These are phyloP conservation scores for Rhizopus delemar DNA, from an alignment of 371 early-diverging fungal species.

Conservation along the genomic window DNA sequence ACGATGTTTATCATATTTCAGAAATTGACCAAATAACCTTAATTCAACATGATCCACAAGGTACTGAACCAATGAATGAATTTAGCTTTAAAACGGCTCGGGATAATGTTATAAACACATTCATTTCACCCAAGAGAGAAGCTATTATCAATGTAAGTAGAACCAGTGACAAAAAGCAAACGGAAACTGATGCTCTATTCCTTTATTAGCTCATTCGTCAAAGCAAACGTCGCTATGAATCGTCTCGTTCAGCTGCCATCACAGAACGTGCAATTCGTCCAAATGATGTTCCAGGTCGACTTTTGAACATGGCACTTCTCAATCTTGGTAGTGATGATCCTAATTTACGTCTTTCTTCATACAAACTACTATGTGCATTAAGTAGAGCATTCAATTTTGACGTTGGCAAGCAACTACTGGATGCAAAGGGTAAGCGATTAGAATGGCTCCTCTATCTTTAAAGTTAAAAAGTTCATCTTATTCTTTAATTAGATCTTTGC, in stretches of 20 bases:
- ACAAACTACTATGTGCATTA: conserved; percentile 81
- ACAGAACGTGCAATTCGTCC: conserved; percentile 76
- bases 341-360: conserved; percentile 75
- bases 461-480: background rate
- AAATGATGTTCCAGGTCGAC: conserved; percentile 84
- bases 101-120: conserved; percentile 54
- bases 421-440: conserved; percentile 61
- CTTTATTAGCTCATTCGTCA: conserved; percentile 52
- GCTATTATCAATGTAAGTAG: conserved; percentile 56
- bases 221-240: conserved; percentile 67
- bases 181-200: background rate
- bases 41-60: conserved; percentile 33
- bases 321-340: conserved; percentile 82
- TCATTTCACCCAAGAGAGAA: conserved; percentile 72
- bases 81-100: conserved; percentile 71
- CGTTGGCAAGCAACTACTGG: conserved; percentile 74
- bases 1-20: conserved; percentile 84
- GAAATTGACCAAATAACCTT: conserved; percentile 75
- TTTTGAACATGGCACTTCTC: conserved; percentile 85
- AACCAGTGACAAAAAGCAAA: background rate
- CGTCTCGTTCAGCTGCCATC: conserved; percentile 59
- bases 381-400: conserved; percentile 77
- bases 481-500: conserved; percentile 60
- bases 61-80: conserved; percentile 61
- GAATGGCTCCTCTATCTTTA: background rate